These are phyloP conservation scores for Mollisiaceae sp. DNA, from an alignment of 2,329 filamentous ascomycete genomes.

Conservation along the genomic window DNA sequence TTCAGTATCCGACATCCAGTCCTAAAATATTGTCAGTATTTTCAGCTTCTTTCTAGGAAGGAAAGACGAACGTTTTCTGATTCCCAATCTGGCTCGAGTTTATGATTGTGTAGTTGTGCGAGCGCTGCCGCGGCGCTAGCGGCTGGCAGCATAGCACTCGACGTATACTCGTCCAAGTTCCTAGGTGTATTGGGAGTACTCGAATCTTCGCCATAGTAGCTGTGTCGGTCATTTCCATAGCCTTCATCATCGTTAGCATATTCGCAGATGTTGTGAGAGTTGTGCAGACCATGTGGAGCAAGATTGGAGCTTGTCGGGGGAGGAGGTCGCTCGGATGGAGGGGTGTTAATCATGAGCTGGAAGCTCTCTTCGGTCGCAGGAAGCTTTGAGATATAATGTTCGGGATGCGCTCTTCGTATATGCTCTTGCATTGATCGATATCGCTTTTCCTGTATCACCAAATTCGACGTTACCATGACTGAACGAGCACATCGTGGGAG, in stretches of 20 bases:
- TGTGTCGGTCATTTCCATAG: conserved; percentile 67
- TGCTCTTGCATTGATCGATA: conserved; percentile 99
- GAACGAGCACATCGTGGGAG: conserved; percentile 37
- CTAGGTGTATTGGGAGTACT: conserved; percentile 72
- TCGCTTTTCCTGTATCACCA: conserved; percentile 75
- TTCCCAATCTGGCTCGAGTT: conserved; percentile 77
- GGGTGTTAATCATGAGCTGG: conserved; percentile 91
- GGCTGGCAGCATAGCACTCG: conserved; percentile 67
- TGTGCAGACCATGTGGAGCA: conserved; percentile 38
- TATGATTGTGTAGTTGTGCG: conserved; percentile 82
- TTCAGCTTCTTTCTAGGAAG: conserved; percentile 10
- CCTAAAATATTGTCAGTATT: conserved; percentile 51
- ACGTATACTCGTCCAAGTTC: conserved; percentile 68
- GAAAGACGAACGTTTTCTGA: conserved; percentile 69
- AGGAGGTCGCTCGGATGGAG: conserved; percentile 59
- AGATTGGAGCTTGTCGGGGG: conserved; percentile 38
- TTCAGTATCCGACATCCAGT: conserved; percentile 75
- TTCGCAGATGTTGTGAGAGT: conserved; percentile 21
- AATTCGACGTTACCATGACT: conserved; percentile 43
- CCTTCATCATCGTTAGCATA: conserved; percentile 44
- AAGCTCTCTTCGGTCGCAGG: conserved; percentile 99
- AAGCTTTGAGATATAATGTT: conserved; percentile 97
- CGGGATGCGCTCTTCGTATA: conserved; percentile 93
- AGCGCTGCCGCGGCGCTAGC: conserved; percentile 84
- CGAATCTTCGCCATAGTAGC: conserved; percentile 69